Evolutionary conservation across 2,329 filamentous ascomycete species (phyloP), one percentile per base, ranked within the genome.

Genomic region (Nothophoma quercina): DNA sequence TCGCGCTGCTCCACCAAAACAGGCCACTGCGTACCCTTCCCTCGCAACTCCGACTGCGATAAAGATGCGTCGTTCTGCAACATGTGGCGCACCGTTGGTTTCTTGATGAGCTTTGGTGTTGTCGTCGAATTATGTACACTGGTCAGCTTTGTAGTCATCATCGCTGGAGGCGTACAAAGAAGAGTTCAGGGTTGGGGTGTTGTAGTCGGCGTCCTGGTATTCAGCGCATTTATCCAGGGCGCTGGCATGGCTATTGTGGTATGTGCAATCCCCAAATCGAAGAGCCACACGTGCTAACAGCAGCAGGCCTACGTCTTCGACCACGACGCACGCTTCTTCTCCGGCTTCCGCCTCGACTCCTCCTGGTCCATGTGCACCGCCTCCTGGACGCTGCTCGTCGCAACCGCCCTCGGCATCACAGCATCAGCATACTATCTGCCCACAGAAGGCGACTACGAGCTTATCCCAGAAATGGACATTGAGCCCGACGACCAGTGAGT

Each of bases 61-160:
- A 83, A 81, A 63, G 83, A 85, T 44, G 84, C 88, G 63, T 82
- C 85, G 67, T 97, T 98, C 77, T 98, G 95, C 80, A 89, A 87
- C 65, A 89, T 96, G 83, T 99, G 93, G 93, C 85, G 90, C 53
- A 91, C 87, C 21, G 87, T 91, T 28, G 92, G 90, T 19, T 98
- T 97, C 76, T 77, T 96, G 59, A 91, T 96, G 78, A 90, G 88
- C 44, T 90, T 97, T 64, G 84, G 89, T 7, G 85, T 91, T 29
- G 86, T 96, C n/a, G 72, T 95, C 30, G 88, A 96, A 74, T 83
- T 95, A 32, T 91, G 89, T 48, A 87, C 87, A 6, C 76, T 96
- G n/a, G 87, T 96, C 22, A 85, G 87, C 15, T 96, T 93, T 74
- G 68, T 88, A 23, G 85, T 96, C 41, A 85, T 96, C 38, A 78